Evolutionary conservation across 805 yeast genomes (phyloP), one percentile per base, ranked within the genome.

Genomic region (Wickerhamomyces strasburgensis): DNA sequence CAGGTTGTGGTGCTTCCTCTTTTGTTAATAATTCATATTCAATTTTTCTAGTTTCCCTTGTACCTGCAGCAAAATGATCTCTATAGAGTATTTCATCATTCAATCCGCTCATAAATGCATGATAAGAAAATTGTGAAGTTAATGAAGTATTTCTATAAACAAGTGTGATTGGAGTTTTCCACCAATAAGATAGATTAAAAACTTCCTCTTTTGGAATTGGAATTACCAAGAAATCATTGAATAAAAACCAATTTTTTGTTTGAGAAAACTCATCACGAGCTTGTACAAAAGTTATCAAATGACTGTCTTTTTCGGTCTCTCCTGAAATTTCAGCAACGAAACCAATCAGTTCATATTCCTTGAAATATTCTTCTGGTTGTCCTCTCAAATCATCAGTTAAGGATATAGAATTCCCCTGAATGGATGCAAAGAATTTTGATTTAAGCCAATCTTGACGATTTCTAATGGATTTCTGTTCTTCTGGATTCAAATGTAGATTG

Each of bases 221-320:
- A 49, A 77, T 73, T 13, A 89, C 98, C 46, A 93, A 64, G 60
- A 90, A 93, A 58, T 93, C 98, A 55, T 93, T 93, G 58, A 93
- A 87, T 54, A 93, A 58, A 52, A 71, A 77, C 98, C 98, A 93
- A 21, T 57, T 57, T 35, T 58, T 61, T 4, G 33, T 39, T 3
- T 54, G 52, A 8, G 51, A 44, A 8, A 47, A 26, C 5, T 48
- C 44, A 32, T 69, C 69, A 13, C 60, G 64, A 4, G 76, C 61
- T 43, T 70, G 70, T 2, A 73, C 68, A 47, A 72, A 73, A 0
- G 88, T 72, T 0, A 84, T 82, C 35, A 81, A 56, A 48, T 78
- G 80, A 29, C 72, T 72, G 36, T 73, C 73, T 29, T 67, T 67
- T n/a, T 70, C 75, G 2, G 67, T 66, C 4, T 54, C 51, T 3